phyloP scores from a whole-genome alignment of 768 basidiomycete species.

The Termitomyces bulborhizus region DNA sequence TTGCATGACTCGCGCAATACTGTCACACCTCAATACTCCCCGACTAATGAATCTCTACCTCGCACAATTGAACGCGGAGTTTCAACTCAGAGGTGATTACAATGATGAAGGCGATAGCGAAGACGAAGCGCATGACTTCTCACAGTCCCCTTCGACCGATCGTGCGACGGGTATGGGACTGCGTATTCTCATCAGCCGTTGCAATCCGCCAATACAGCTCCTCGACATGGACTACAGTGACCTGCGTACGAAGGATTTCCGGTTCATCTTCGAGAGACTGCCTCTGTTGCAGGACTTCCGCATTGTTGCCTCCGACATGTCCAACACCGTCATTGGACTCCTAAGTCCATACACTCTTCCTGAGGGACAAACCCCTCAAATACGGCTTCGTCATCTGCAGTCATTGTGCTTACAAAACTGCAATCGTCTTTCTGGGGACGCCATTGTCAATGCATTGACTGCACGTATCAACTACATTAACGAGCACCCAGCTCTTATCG shows the following conservation, averaged over 20 bases:
- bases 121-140: slow-evolving; percentile 68
- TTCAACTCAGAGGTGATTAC: slow-evolving; percentile 28
- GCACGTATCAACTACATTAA: slow-evolving; percentile 40
- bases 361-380: slow-evolving; percentile 15
- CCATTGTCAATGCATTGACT: slow-evolving; percentile 45
- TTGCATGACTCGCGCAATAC: slow-evolving; percentile 56
- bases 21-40: slow-evolving; percentile 61
- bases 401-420: slow-evolving; percentile 54
- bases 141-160: slow-evolving; percentile 73
- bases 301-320: slow-evolving; percentile 80
- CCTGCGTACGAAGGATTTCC: slow-evolving; percentile 80
- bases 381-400: slow-evolving; percentile 52
- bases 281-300: slow-evolving; percentile 52
- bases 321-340: slow-evolving; percentile 59
- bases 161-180: slow-evolving; percentile 78
- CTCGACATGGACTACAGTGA: slow-evolving; percentile 80
- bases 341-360: slow-evolving; percentile 35
- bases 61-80: slow-evolving; percentile 62
- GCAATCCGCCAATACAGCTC: slow-evolving; percentile 53
- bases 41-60: slow-evolving; percentile 56
- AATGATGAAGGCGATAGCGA: slow-evolving; percentile 65
- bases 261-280: slow-evolving; percentile 56
- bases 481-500: slow-evolving; percentile 15
- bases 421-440: slow-evolving; percentile 54
- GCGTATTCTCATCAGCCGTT: slow-evolving; percentile 54